A percentile compares a stretch with the other conserved stretches of the same genome.
Evolutionary conservation across 345 rosid genomes (phyloP).

Genomic region (Lenwebbia sp.): DNA sequence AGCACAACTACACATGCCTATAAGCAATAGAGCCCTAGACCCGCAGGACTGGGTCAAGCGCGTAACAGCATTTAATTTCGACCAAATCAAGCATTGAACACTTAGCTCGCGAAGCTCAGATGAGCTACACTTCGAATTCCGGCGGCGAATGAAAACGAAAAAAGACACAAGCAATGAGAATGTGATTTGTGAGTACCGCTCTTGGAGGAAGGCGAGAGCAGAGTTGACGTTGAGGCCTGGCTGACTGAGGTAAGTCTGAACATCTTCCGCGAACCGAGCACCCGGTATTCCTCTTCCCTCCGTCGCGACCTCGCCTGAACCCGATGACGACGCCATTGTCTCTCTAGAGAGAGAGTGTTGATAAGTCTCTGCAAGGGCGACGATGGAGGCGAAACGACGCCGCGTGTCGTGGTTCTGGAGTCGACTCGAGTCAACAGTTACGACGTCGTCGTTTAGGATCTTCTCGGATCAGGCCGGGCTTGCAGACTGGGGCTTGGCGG

Average conservation of each 20-base stretch:
- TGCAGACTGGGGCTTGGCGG: not conserved
- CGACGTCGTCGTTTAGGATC: not conserved
- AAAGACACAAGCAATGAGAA: not conserved
- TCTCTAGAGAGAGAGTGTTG: not conserved
- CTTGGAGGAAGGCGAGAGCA: slow-evolving; percentile 84
- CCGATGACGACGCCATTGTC: slow-evolving; percentile 20
- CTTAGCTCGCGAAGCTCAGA: not conserved
- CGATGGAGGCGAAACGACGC: not conserved
- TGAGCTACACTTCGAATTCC: not conserved
- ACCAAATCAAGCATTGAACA: not conserved
- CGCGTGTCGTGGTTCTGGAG: not conserved
- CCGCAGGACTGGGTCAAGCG: not conserved
- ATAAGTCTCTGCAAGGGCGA: too few species aligned
- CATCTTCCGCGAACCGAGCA: slow-evolving; percentile 87
- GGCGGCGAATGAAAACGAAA: not conserved
- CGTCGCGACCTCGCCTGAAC: slow-evolving; percentile 10
- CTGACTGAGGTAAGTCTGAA: slow-evolving; percentile 56
- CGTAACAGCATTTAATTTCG: not conserved
- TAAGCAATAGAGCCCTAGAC: not conserved
- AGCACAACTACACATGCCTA: not conserved
- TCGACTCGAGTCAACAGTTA: not conserved
- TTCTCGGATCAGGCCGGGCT: not conserved
- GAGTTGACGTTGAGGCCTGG: slow-evolving; percentile 68
- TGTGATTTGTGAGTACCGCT: slow-evolving; percentile 37
- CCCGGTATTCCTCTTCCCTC: slow-evolving; percentile 92